A percentile compares a stretch with the other conserved stretches of the same genome.
phyloP scores from a whole-genome alignment of 2,329 filamentous ascomycete species.

The Tympanopsis confertula region DNA sequence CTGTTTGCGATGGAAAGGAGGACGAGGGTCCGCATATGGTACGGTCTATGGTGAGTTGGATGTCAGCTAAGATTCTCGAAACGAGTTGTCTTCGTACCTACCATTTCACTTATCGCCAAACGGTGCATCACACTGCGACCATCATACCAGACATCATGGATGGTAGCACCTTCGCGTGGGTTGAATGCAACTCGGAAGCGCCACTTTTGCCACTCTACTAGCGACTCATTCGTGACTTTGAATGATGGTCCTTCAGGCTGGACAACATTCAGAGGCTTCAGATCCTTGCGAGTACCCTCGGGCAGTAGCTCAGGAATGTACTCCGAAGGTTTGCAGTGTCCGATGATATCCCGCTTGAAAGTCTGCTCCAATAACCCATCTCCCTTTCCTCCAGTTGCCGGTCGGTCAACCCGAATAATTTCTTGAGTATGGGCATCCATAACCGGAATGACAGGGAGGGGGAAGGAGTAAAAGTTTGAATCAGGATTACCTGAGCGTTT shows the following conservation, averaged over 20 bases:
- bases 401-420: slow-evolving; percentile 36
- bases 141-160: slow-evolving; percentile 50
- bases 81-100: too few relatives aligned
- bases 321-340: slow-evolving; percentile 18
- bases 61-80: too few relatives aligned
- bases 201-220: slow-evolving; percentile 43
- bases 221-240: slow-evolving; percentile 28
- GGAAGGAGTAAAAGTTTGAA: slow-evolving; percentile 37
- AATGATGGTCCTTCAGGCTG: slow-evolving; percentile 55
- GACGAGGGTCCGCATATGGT: slow-evolving; percentile 49
- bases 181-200: slow-evolving; percentile 51
- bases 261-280: slow-evolving; percentile 48
- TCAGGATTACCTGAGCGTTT: slow-evolving; percentile 18
- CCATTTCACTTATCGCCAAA: slow-evolving; percentile 48
- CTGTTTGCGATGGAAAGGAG: slow-evolving; percentile 53
- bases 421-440: slow-evolving; percentile 33
- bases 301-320: slow-evolving; percentile 26
- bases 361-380: slow-evolving; percentile 30
- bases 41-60: slow-evolving; percentile 33
- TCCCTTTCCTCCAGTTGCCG: slow-evolving; percentile 20
- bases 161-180: slow-evolving; percentile 44
- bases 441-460: slow-evolving; percentile 32
- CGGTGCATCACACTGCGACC: slow-evolving; percentile 46
- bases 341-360: slow-evolving; percentile 28
- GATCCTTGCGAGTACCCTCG: slow-evolving; percentile 24